Evolutionary conservation across 208 protist species (phyloP).

Genomic region (Trypanosoma congolense): DNA sequence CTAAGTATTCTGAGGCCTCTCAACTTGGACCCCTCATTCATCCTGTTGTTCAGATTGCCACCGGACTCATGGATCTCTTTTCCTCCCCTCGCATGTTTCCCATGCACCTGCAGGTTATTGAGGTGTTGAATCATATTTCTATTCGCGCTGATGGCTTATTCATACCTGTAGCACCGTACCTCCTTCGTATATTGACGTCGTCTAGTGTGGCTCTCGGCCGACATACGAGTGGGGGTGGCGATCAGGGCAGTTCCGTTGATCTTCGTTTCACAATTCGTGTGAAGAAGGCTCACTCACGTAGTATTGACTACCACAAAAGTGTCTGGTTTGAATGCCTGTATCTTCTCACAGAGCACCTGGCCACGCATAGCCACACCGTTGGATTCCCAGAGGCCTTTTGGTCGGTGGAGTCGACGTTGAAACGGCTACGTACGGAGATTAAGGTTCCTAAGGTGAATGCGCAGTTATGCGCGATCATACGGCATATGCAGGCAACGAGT

Average conservation of each 20-base stretch:
- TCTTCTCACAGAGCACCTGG: conserved; percentile 84
- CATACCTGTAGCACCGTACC: conserved; percentile 90
- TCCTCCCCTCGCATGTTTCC: conserved; percentile 92
- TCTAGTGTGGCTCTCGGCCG: conserved; percentile 64
- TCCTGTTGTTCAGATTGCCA: conserved; percentile 91
- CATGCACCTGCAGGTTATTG: conserved; percentile 92
- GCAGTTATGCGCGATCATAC: conserved; percentile 66
- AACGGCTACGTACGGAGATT: conserved; percentile 76
- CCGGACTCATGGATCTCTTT: conserved; percentile 85
- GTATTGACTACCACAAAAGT: conserved; percentile 57
- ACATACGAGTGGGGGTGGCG: conserved; percentile 22
- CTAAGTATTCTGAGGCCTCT: conserved; percentile 69
- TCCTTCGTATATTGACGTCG: conserved; percentile 91
- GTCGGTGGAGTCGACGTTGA: conserved; percentile 79
- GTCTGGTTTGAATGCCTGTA: conserved; percentile 81
- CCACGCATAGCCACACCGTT: conserved; percentile 79
- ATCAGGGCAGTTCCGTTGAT: conserved; percentile 47
- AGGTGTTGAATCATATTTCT: conserved; percentile 90
- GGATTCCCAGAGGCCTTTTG: conserved; percentile 93
- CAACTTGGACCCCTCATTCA: conserved; percentile 89
- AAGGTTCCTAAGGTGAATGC: conserved; percentile 79
- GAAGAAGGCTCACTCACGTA: conserved; percentile 84
- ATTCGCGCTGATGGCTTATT: conserved; percentile 80
- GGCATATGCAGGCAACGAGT: conserved; percentile 66
- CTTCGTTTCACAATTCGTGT: conserved; percentile 88